A percentile compares a stretch with the other conserved stretches of the same genome.
Conservation (phyloP, 148 eudicot genomes). For the Mesembryanthemum crystallinum region DNA sequence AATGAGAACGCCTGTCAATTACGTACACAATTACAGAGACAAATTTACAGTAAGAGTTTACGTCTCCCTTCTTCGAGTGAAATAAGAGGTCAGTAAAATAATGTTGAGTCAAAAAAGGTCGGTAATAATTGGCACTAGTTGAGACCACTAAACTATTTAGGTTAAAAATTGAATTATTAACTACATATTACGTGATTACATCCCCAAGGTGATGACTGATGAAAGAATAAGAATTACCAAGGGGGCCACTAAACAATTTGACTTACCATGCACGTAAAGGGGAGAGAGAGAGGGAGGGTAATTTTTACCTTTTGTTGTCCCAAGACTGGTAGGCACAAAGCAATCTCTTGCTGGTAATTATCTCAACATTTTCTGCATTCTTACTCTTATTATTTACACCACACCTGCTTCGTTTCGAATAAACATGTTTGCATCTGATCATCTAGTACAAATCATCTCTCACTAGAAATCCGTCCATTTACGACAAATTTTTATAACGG, state of each 20-base stretch:
- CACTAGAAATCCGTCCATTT: no score
- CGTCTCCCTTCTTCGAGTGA: no score
- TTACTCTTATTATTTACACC: not conserved
- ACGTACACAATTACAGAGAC: no score
- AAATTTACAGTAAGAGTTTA: no score
- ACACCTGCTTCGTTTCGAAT: constrained; percentile 16
- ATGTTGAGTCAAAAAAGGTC: no score
- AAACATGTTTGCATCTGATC: not conserved
- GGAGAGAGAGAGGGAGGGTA: not conserved
- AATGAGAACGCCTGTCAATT: no score
- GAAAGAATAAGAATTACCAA: not conserved
- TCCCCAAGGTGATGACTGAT: no score
- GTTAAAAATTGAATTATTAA: no score
- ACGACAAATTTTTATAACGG: no score
- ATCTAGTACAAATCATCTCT: not conserved
- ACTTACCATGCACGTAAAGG: constrained; percentile 28
- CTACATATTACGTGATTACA: not conserved
- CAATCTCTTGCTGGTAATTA: constrained; percentile 28
- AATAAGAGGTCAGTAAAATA: no score
- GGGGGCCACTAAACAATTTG: constrained; percentile 9
- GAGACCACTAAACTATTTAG: no score
- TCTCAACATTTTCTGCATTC: constrained; percentile 21
- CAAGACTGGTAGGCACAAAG: constrained; percentile 23
- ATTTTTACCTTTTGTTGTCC: constrained; percentile 7
- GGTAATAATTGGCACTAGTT: no score